phyloP scores from a whole-genome alignment of 1,139 yeast species.

The Pichia sp. region DNA sequence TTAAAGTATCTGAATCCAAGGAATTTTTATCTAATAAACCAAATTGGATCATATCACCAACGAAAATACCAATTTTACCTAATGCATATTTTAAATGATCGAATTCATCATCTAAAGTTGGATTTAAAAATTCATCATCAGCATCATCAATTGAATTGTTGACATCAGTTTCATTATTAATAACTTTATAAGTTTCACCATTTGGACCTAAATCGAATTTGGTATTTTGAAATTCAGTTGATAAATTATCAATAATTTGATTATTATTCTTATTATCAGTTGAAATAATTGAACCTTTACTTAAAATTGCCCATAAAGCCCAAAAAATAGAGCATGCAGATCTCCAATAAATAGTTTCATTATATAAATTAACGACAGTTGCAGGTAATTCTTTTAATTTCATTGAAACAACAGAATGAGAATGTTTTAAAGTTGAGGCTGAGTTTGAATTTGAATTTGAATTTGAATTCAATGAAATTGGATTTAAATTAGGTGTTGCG shows the following conservation, averaged over 20 bases:
- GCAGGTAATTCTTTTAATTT: slow-evolving; percentile 24
- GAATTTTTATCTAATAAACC: slow-evolving; percentile 43
- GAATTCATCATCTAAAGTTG: slow-evolving; percentile 58
- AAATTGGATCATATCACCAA: slow-evolving; percentile 68
- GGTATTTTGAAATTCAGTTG: background rate
- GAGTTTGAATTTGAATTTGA: background rate
- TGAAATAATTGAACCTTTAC: slow-evolving; percentile 20
- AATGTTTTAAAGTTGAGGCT: slow-evolving; percentile 10
- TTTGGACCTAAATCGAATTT: slow-evolving; percentile 36
- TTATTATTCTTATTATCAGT: slow-evolving; percentile 20
- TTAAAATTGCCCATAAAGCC: slow-evolving; percentile 86
- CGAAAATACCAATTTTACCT: slow-evolving; percentile 64
- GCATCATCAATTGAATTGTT: background rate
- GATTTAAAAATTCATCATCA: slow-evolving; percentile 35
- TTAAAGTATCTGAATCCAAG: slow-evolving; percentile 28
- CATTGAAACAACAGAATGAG: slow-evolving; percentile 22
- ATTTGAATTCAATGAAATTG: background rate
- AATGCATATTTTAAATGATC: slow-evolving; percentile 71
- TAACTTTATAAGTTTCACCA: slow-evolving; percentile 37
- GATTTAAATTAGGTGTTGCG: slow-evolving; percentile 18
- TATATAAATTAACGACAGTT: slow-evolving; percentile 48
- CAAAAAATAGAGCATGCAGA: slow-evolving; percentile 73
- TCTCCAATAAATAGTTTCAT: slow-evolving; percentile 73
- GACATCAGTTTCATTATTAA: slow-evolving; percentile 13
- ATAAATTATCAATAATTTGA: too few relatives aligned